phyloP scores from a whole-genome alignment of 2,329 filamentous ascomycete species.

The Furcasterigmium furcatum region DNA sequence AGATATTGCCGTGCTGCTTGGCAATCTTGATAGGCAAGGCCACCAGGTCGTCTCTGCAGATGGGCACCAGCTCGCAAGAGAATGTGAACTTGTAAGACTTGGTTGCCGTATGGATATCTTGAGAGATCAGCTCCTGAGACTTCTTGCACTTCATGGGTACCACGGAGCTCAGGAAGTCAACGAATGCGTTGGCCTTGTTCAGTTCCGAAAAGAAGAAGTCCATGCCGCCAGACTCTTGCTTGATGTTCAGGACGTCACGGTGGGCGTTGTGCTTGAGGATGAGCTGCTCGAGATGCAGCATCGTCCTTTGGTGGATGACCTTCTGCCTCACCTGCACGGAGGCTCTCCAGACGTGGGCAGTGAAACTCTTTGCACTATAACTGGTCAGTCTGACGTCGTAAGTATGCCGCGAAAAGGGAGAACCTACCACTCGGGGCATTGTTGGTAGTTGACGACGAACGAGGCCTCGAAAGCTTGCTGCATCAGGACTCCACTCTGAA shows the following conservation, averaged over 20 bases:
- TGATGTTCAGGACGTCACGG: conserved; percentile 94
- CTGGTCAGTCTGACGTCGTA: conserved; percentile 24
- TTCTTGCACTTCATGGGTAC: conserved; percentile 77
- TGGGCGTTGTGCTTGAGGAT: conserved; percentile 93
- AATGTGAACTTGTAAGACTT: conserved; percentile 95
- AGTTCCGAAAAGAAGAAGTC: conserved; percentile 91
- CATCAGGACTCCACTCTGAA: conserved; percentile 63
- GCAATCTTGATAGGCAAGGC: conserved; percentile 87
- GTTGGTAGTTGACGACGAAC: conserved; percentile 85
- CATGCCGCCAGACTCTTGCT: conserved; percentile 90
- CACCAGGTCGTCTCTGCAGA: conserved; percentile 97
- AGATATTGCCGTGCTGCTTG: conserved; percentile 83
- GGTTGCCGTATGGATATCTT: conserved; percentile 85
- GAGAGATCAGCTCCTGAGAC: conserved; percentile 38
- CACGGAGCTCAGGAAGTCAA: conserved; percentile 85
- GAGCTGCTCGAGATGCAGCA: conserved; percentile 77
- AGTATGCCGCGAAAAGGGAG: neutral
- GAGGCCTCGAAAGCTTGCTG: conserved; percentile 96
- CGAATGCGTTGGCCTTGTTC: conserved; percentile 89
- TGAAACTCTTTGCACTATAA: conserved; percentile 57
- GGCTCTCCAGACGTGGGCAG: conserved; percentile 88
- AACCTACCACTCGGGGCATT: conserved; percentile 77
- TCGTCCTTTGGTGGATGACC: conserved; percentile 86
- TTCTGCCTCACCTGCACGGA: conserved; percentile 95
- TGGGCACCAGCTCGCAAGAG: conserved; percentile 84